Base-by-base conservation (phyloP, 2,329 filamentous ascomycete genomes). In the Ophiosphaerella korrae region DNA sequence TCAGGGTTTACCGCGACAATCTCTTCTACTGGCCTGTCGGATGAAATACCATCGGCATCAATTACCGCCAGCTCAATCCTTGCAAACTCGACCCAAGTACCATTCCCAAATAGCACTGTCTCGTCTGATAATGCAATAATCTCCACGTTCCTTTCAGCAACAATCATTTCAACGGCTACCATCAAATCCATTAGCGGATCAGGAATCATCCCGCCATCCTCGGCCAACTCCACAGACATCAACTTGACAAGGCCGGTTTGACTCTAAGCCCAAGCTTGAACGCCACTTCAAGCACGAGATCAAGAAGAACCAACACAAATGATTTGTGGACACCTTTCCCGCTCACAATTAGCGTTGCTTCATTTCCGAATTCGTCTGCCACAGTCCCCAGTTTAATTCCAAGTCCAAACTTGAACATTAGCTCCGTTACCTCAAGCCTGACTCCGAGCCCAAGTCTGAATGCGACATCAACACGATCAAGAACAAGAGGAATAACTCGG, bases 1-100 rank as follows among this genome's bases (percentile, higher is more conserved):
- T 51, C 50, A 26, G 43, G 45, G 33, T 55, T 34, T 21, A 58
- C 45, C 45, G 26, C 42, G 41, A 26, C 47, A 40, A 29, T 6
- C 32, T 32, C 50, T 42, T 31, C 44, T 3, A 54, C 52, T 29
- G 60, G 47, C 3, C 42, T 41, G 2, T 37, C 13, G 33, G 55
- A 52, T 13, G 38, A 48, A 8, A 48, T 58, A 16, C 40, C 40
- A 32, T 4, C 37, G 26, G 26, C 26, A 29, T 9, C 26, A 29
- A 11, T 6, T 29, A 6, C 26, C 26, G 6, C 7, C 2, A 29
- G 26, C 26, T 29, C 11, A 6, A 29, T 11, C 7, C 26, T 29
- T 2, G 33, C 33, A 29, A 45, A 6, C 45, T 34, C 2, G 50
- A 47, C 3, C 18, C 18, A 21, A 21, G 18, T 4, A 21, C 18